Percentiles rank a stretch among this genome's conserved stretches.
These are phyloP conservation scores for Umbelopsis sp. DNA, from an alignment of 192 early-diverging fungal species.

Conservation along the genomic window DNA sequence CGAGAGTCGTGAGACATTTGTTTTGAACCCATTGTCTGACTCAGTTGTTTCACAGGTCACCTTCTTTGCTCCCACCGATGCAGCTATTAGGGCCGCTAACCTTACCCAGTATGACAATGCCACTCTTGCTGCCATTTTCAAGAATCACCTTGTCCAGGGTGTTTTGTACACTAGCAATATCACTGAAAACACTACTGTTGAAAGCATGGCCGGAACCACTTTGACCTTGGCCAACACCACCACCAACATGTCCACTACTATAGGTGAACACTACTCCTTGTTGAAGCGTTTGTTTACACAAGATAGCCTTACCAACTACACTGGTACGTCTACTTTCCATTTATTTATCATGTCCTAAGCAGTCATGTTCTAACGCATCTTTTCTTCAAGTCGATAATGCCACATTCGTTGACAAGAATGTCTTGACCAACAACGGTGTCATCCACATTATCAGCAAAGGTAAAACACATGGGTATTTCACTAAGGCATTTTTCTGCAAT, in stretches of 20 bases:
- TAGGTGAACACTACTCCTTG: not conserved
- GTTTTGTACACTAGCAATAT: constrained; percentile 21
- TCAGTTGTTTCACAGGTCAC: constrained; percentile 11
- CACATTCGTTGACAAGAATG: constrained; percentile 1
- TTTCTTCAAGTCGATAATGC: constrained; percentile 15
- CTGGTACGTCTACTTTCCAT: not conserved
- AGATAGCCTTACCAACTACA: not conserved
- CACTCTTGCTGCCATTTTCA: not conserved
- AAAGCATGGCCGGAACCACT: not conserved
- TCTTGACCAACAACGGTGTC: constrained; percentile 19
- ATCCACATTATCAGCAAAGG: constrained; percentile 20
- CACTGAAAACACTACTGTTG: not conserved
- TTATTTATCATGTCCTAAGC: not conserved
- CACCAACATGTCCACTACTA: not conserved
- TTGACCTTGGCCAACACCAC: not conserved
- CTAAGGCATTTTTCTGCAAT: not conserved
- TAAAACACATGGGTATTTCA: not conserved
- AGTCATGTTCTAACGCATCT: not conserved
- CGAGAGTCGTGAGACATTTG: not conserved
- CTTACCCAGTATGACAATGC: not conserved
- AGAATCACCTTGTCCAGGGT: constrained; percentile 19
- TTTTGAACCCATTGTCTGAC: too few relatives aligned
- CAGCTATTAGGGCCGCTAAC: not conserved
- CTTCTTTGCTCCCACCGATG: constrained; percentile 21
- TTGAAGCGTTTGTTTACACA: not conserved